Evolutionary conservation across 2,329 filamentous ascomycete species (phyloP).

Genomic region (Paramyrothecium roridum): DNA sequence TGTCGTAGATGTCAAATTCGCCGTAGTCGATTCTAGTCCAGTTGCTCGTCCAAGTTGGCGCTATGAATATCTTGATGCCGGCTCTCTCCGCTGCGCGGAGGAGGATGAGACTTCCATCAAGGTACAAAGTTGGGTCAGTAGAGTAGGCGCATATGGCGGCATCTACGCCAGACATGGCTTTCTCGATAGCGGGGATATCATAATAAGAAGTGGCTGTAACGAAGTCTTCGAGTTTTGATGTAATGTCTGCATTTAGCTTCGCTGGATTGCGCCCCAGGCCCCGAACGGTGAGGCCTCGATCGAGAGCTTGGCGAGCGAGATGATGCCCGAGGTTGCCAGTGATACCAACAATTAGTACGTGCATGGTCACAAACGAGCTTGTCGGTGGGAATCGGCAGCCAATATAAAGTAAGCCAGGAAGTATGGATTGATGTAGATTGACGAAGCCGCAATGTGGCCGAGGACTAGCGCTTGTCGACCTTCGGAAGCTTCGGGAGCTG

Average conservation of each 20-base stretch:
- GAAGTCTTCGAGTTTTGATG: not conserved
- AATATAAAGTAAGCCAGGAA: no score
- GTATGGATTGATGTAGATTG: no score
- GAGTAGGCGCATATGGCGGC: not conserved
- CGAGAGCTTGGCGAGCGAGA: not conserved
- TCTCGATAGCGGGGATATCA: not conserved
- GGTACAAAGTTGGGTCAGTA: not conserved
- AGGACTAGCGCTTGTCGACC: no score
- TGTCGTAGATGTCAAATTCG: slow-evolving; percentile 5
- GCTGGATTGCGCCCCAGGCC: not conserved
- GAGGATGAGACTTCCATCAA: slow-evolving; percentile 3
- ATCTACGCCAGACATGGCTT: not conserved
- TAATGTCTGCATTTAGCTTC: not conserved
- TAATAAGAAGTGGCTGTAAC: not conserved
- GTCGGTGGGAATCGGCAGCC: no score
- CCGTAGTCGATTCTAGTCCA: slow-evolving; percentile 4
- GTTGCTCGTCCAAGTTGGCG: slow-evolving; percentile 3
- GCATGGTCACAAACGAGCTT: no score
- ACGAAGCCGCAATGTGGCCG: no score
- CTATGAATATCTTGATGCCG: slow-evolving; percentile 4
- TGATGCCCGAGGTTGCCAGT: not conserved
- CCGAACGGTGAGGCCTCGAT: not conserved
- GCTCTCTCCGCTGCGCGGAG: slow-evolving; percentile 6
- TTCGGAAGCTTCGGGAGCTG: no score
- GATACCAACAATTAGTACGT: not conserved